Percentiles rank a stretch among this genome's conserved stretches.
These are phyloP conservation scores for Populus pruinosa DNA, from an alignment of 345 rosid genomes.

Conservation along the genomic window DNA sequence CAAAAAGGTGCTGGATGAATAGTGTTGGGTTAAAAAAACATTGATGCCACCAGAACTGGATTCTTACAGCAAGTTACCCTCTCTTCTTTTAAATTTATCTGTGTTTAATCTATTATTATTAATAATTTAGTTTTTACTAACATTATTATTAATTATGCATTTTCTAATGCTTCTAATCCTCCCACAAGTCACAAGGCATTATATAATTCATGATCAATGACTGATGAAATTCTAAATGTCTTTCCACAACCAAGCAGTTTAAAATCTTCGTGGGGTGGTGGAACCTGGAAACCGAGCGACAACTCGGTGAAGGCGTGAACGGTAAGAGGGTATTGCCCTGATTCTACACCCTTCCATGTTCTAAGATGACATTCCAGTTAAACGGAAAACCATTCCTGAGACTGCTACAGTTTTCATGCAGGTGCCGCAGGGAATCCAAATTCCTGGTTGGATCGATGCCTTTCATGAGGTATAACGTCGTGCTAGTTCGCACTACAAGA, in stretches of 20 bases:
- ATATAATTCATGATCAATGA: slow-evolving; percentile 30
- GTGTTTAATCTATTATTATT: too few relatives aligned
- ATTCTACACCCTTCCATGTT: not conserved
- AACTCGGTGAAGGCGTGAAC: not conserved
- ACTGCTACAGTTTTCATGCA: not conserved
- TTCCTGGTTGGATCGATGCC: not conserved
- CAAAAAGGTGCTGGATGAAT: too few relatives aligned
- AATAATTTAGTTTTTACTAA: not conserved
- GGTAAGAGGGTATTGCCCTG: not conserved
- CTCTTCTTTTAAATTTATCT: not conserved
- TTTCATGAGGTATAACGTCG: not conserved
- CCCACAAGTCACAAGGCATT: not conserved
- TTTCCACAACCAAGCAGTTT: not conserved
- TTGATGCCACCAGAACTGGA: slow-evolving; percentile 64
- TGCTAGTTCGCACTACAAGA: not conserved
- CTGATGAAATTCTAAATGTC: slow-evolving; percentile 39
- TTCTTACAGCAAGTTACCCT: slow-evolving; percentile 50
- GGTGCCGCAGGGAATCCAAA: not conserved
- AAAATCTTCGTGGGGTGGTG: not conserved
- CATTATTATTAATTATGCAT: too few relatives aligned
- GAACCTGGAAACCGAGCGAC: not conserved
- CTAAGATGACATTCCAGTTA: not conserved
- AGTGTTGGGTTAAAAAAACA: too few relatives aligned
- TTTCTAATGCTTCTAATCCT: too few relatives aligned
- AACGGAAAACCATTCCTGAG: too few relatives aligned